Evolutionary conservation across 164 flowering plant genomes (phyloP).

Genomic region (Saururus chinensis): DNA sequence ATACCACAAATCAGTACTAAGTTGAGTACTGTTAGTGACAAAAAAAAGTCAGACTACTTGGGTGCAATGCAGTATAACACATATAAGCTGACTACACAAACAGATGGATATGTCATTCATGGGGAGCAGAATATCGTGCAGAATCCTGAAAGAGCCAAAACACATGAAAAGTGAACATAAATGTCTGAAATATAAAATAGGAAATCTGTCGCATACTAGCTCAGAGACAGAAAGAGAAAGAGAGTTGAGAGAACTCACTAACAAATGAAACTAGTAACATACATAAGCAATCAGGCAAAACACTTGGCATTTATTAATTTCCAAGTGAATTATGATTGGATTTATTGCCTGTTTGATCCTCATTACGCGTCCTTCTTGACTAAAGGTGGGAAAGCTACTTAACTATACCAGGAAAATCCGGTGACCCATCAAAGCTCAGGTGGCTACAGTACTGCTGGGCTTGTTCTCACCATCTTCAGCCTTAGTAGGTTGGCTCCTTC

Average conservation of each 20-base stretch:
- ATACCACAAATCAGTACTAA: too few relatives aligned
- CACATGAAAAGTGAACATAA: background rate
- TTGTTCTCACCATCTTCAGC: conserved; percentile 8
- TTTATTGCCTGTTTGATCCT: background rate
- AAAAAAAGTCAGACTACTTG: background rate
- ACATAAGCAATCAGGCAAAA: background rate
- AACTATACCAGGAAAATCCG: too few relatives aligned
- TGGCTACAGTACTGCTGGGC: background rate
- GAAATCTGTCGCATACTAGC: background rate
- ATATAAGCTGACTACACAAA: background rate
- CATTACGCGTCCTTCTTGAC: background rate
- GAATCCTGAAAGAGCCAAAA: background rate
- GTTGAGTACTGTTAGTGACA: background rate
- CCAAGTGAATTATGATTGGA: background rate
- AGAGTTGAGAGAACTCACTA: background rate
- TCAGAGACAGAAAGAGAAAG: background rate
- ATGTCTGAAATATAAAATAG: background rate
- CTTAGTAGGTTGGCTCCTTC: conserved; percentile 14
- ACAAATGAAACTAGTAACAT: too few relatives aligned
- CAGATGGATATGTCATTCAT: background rate
- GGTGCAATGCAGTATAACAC: background rate
- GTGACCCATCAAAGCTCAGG: too few relatives aligned
- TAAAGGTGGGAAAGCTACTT: background rate
- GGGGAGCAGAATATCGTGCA: background rate
- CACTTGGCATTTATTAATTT: background rate